A percentile compares a stretch with the other conserved stretches of the same genome.
Conservation (phyloP, 768 basidiomycete genomes). For the Amanita polypyramis region DNA sequence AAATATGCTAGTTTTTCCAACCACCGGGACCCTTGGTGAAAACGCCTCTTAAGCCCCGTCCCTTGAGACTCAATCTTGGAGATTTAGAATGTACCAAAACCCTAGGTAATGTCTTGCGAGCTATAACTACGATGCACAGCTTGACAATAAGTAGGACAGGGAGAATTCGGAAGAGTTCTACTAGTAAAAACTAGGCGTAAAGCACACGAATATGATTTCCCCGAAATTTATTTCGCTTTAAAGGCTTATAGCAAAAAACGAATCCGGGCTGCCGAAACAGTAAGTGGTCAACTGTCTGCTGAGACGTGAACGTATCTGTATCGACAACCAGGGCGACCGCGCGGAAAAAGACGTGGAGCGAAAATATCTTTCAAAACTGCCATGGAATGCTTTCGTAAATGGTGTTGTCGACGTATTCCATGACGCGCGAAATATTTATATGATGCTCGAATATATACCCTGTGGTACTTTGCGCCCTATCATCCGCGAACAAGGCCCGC, state of each 20-base stretch:
- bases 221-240: constrained; percentile 33
- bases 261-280: constrained; percentile 20
- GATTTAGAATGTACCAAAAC: constrained; percentile 33
- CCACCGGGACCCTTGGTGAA: constrained; percentile 3
- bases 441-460: constrained; percentile 40
- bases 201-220: constrained; percentile 21
- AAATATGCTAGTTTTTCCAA: not conserved
- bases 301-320: not conserved
- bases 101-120: constrained; percentile 21
- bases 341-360: constrained; percentile 31
- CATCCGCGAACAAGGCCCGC: constrained; percentile 20
- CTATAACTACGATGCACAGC: not conserved
- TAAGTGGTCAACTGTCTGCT: not conserved
- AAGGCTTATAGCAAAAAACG: constrained; percentile 30
- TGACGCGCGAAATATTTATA: constrained; percentile 38
- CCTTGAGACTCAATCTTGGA: constrained; percentile 21
- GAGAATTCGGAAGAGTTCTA: constrained; percentile 30
- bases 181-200: constrained; percentile 25
- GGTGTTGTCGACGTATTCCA: constrained; percentile 34
- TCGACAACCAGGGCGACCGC: constrained; percentile 14
- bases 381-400: constrained; percentile 45
- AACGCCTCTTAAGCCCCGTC: constrained; percentile 24
- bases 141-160: constrained; percentile 22
- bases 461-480: constrained; percentile 30
- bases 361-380: constrained; percentile 25